phyloP scores from a whole-genome alignment of 228 moss, liverwort and hornwort species.

The Sphagnum magellanicum region DNA sequence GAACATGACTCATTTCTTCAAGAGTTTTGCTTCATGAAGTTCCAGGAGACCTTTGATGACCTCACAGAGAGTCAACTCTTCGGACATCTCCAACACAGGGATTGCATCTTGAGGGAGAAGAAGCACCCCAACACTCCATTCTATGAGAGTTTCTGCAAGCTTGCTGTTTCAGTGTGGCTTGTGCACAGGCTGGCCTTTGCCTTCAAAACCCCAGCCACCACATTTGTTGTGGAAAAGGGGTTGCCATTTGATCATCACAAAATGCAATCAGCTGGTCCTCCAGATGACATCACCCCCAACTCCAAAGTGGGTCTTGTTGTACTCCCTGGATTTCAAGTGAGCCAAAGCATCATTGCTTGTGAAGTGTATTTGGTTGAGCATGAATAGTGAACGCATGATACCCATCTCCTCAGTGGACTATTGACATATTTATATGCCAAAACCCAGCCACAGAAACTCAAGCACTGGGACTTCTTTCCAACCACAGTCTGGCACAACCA shows the following conservation, averaged over 20 bases:
- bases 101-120: background rate
- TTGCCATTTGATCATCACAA: slow-evolving; percentile 7
- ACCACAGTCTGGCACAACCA: too few relatives aligned
- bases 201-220: slow-evolving; percentile 17
- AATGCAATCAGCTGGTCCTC: slow-evolving; percentile 33
- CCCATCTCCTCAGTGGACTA: too few relatives aligned
- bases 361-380: slow-evolving; percentile 21
- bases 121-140: slow-evolving; percentile 8
- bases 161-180: slow-evolving; percentile 43
- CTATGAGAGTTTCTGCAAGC: slow-evolving; percentile 28
- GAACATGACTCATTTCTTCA: slow-evolving; percentile 5
- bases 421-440: too few relatives aligned
- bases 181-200: slow-evolving; percentile 30
- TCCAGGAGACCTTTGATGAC: background rate
- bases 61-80: background rate
- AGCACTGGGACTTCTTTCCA: too few relatives aligned
- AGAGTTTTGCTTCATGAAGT: slow-evolving; percentile 9
- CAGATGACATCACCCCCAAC: slow-evolving; percentile 19
- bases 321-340: slow-evolving; percentile 42
- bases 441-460: too few relatives aligned
- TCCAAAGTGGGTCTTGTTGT: slow-evolving; percentile 21
- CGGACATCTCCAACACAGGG: background rate
- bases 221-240: background rate
- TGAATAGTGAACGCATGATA: too few relatives aligned
- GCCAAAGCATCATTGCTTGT: slow-evolving; percentile 24